Base-by-base conservation (phyloP, 176 grass and related monocot species). In the Lolium rigidum region DNA sequence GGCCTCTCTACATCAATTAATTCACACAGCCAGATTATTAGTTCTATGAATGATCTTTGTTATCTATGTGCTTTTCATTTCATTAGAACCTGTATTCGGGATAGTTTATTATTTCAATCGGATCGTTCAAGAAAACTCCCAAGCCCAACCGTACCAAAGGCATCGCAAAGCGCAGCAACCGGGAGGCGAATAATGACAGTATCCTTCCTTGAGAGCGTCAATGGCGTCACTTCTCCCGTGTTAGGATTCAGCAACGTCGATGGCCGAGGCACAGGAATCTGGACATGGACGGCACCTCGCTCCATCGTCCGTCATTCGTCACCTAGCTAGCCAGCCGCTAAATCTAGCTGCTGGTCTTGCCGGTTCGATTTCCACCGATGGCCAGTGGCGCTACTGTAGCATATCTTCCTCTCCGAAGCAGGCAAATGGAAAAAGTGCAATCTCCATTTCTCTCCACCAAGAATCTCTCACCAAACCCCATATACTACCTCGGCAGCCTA, bases 401-500 rank as follows among this genome's bases (percentile, higher is more conserved):
- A 64, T 28, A 64, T 64, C 31, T 35, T 35, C 31, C 22, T 44
- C 50, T 64, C 31, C 31, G 31, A 35, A 35, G 62, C 62, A 16
- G 62, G 9, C 62, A 65, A 35, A 65, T 65, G 62, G 25, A 65
- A 65, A 65, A 65, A 65, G 62, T 35, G 62, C 62, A 28, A 28
- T 35, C 62, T 31, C 54, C 51, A 54, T 20, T 20, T 56, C 54
- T 56, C 54, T 18, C 54, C 16, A 60, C 57, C 24, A 28, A 64
- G 61, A 60, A 64, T 64, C 22, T 28, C 61, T 25, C 28, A 64
- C 61, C 61, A 12, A 64, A 64, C 61, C 24, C 61, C 60, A 64
- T 63, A 63, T 63, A 26, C 60, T 64, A 64, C 61, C 61, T 64
- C 61, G 62, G 13, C 31, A 65, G 31, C 14, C 26, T 31, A 65